These are phyloP conservation scores for Mortierella alpina DNA, from an alignment of 192 early-diverging fungal genomes.

Conservation along the genomic window DNA sequence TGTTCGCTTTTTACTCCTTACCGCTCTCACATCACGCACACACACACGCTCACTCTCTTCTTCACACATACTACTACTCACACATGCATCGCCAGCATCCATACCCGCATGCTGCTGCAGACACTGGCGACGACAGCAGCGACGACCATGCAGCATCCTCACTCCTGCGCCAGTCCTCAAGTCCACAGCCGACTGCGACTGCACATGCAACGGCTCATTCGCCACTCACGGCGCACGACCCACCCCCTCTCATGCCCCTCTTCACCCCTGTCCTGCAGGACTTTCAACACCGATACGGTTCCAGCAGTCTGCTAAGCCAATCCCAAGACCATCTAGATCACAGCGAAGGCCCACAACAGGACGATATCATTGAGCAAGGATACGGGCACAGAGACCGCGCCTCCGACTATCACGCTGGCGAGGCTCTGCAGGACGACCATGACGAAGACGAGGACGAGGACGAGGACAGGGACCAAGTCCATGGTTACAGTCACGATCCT, in stretches of 20 bases:
- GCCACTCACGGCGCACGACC: constrained; percentile 1
- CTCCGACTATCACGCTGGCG: constrained; percentile 9
- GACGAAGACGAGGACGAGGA: constrained; percentile 20
- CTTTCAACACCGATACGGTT: constrained; percentile 43
- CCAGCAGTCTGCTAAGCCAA: constrained; percentile 22
- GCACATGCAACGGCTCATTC: constrained; percentile 5
- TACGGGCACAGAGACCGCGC: neutral
- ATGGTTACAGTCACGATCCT: neutral
- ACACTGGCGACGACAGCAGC: neutral
- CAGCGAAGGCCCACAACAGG: neutral
- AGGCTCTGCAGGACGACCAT: neutral
- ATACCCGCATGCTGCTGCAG: neutral
- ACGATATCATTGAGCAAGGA: constrained; percentile 1
- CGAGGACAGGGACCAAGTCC: constrained; percentile 9
- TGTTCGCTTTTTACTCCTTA: neutral
- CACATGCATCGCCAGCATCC: constrained; percentile 26
- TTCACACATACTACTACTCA: neutral
- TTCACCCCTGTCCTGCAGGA: constrained; percentile 50
- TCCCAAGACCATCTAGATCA: constrained; percentile 1
- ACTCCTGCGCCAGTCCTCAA: constrained; percentile 25
- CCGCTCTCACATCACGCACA: neutral
- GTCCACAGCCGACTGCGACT: neutral
- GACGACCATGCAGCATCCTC: neutral
- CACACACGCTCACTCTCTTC: neutral
- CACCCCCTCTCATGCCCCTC: constrained; percentile 43